Evolutionary conservation across 1,284 basidiomycete genomes (phyloP), one percentile per base, ranked within the genome.

Genomic region (Phylloboletellus chloephorus): DNA sequence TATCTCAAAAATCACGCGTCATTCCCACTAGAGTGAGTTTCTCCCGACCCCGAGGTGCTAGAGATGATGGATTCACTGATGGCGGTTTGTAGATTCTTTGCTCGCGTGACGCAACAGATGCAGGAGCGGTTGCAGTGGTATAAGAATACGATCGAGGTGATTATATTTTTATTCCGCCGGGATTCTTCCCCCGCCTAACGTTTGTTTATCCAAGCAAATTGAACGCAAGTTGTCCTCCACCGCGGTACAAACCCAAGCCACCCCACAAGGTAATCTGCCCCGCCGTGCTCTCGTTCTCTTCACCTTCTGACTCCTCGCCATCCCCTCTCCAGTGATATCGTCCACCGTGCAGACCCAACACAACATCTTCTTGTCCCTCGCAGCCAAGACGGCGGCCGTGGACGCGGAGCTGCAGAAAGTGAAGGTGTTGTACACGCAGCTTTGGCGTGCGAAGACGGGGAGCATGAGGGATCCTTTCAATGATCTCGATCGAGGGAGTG

Each of bases 1-100:
- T 78, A 83, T 60, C 65, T 87, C 38, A 86, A 82, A 57, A 81
- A 80, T 41, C 75, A 86, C 46, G 80, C 84, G 1, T 69, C 66
- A n/a, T 91, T 89, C 64, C 87, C 88, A n/a, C 67, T 86, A 12
- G 85, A 90, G 83, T 88, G 50, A 40, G 79, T 68, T 31, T 29
- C 12, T 28, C 4, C 5, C 1, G 3, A 4, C 17, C 4, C 16
- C 20, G 25, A 13, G 5, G 5, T n/a, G 20, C 10, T 1, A 13
- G 8, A 5, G 2, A 11, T 4, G 15, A 32, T 5, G 3, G 15
- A 24, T 15, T 35, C 16, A 16, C 17, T 51, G 34, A 44, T 28
- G 41, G 33, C 6, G 21, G 20, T 19, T 12, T 30, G 12, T 44
- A 88, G 85, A 53, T 88, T 79, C 64, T 89, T 89, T 65, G 72